Base-by-base conservation (phyloP, 495 filamentous ascomycete genomes). In the Zalerion maritima region DNA sequence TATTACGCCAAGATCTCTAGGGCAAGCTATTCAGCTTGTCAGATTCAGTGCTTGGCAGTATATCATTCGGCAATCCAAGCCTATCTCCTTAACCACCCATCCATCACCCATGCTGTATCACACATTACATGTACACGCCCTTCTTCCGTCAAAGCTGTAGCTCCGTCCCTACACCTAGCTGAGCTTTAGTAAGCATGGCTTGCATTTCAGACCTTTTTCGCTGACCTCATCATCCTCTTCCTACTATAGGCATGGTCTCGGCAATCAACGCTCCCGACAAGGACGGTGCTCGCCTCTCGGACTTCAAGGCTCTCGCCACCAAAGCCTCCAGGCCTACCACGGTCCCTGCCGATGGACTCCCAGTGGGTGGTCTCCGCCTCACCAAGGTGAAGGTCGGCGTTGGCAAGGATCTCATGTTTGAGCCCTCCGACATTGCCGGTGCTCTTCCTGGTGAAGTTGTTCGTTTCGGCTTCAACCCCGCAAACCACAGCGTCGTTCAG, bases 401-500 rank as follows among this genome's bases (percentile, higher is more conserved):
- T 26, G 33, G 45, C 31, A 50, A 47, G 3, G 35, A 35, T 27
- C 31, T 55, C 14, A 39, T 39, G 6, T 57, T 51, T 34, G 40
- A 41, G 26, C 52, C 55, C 14, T 54, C 47, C 45, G 51, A 56
- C 32, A 41, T 59, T 26, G 45, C 36, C 12, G 55, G 52, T 36
- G 34, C 45, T 17, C 33, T 42, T 2, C n/a, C n/a, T n/a, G 37
- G 54, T 6, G 55, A 54, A 2, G 36, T 52, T 5, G 42, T 62
- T 21, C 41, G 49, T 27, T 62, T 58, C 30, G 43, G 20, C 22
- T 62, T 54, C 36, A 52, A 57, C 41, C 38, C 42, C 4, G 34
- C 46, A 45, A 58, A 60, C 34, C 57, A 60, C 40, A 52, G 54
- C 6, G 54, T 58, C 26, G 43, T 49, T 0, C 49, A 60, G 41